Evolutionary conservation across 805 yeast genomes (phyloP).

Genomic region (Wickerhamiella slavikovae): DNA sequence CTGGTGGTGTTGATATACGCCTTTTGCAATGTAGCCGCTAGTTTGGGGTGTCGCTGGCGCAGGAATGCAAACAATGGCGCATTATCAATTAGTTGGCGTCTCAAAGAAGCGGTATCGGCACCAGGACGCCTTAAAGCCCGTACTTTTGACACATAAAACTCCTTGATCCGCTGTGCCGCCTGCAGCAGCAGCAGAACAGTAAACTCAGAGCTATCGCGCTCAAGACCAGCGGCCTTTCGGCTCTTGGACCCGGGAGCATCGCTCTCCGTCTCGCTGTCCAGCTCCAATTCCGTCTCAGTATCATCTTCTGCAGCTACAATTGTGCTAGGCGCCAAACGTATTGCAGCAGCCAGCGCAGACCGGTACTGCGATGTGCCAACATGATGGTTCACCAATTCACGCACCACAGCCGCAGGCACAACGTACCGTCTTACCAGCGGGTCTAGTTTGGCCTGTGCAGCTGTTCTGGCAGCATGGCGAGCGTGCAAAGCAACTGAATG

Average conservation of each 20-base stretch:
- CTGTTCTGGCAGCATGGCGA: slow-evolving; percentile 27
- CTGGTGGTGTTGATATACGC: slow-evolving; percentile 79
- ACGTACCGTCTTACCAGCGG: slow-evolving; percentile 61
- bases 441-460: slow-evolving; percentile 32
- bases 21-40: slow-evolving; percentile 51
- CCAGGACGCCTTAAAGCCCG: slow-evolving; percentile 46
- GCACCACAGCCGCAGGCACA: slow-evolving; percentile 52
- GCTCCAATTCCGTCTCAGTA: too few species aligned
- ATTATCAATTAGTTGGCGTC: slow-evolving; percentile 40
- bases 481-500: slow-evolving; percentile 29
- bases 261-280: too few species aligned
- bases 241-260: too few species aligned
- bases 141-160: slow-evolving; percentile 42
- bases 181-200: slow-evolving; percentile 31
- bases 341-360: slow-evolving; percentile 14
- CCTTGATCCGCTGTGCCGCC: slow-evolving; percentile 57
- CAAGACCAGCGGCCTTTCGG: too few species aligned
- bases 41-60: slow-evolving; percentile 28
- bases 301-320: too few species aligned
- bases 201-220: slow-evolving; percentile 22
- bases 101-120: slow-evolving; percentile 54
- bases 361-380: slow-evolving; percentile 48
- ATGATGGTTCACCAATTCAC: slow-evolving; percentile 35
- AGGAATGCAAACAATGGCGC: slow-evolving; percentile 43
- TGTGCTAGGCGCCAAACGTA: too few species aligned